Percentiles rank a stretch among this genome's conserved stretches.
Evolutionary conservation across 2,329 filamentous ascomycete species (phyloP).

Genomic region (Fusarium falciforme): DNA sequence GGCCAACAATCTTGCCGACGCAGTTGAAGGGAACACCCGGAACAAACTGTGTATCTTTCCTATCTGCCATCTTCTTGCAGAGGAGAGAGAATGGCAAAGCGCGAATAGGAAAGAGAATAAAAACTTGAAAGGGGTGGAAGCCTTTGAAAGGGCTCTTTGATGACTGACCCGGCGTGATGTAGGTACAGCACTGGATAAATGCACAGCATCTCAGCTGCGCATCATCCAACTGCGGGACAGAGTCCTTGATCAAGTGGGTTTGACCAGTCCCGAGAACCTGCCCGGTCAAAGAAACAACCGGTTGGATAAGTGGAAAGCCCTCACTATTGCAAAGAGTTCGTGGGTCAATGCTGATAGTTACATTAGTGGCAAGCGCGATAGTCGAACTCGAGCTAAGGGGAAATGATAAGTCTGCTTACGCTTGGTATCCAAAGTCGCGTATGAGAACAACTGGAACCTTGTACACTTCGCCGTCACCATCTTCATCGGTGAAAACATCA

Average conservation of each 20-base stretch:
- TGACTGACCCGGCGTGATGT: not conserved
- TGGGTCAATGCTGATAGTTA: too few relatives aligned
- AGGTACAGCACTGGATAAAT: not conserved
- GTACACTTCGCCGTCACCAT: too few relatives aligned
- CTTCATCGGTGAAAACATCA: too few relatives aligned
- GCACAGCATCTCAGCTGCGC: not conserved
- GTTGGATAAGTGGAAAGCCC: not conserved
- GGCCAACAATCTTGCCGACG: not conserved
- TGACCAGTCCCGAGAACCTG: not conserved
- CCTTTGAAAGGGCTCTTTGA: not conserved
- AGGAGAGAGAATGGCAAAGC: not conserved
- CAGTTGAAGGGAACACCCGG: not conserved
- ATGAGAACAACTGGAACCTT: too few relatives aligned
- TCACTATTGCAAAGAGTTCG: too few relatives aligned
- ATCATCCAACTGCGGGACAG: not conserved
- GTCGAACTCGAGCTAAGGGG: too few relatives aligned
- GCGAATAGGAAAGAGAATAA: not conserved
- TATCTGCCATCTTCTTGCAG: constrained; percentile 2
- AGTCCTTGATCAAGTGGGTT: not conserved
- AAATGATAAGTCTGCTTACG: too few relatives aligned
- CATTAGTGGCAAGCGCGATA: too few relatives aligned
- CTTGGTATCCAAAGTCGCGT: too few relatives aligned
- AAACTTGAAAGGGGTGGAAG: not conserved
- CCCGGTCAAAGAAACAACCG: not conserved
- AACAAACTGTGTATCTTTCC: not conserved